A percentile compares a stretch with the other conserved stretches of the same genome.
These are phyloP conservation scores for Bruguiera parviflora DNA, from an alignment of 345 rosid genomes.

Conservation along the genomic window DNA sequence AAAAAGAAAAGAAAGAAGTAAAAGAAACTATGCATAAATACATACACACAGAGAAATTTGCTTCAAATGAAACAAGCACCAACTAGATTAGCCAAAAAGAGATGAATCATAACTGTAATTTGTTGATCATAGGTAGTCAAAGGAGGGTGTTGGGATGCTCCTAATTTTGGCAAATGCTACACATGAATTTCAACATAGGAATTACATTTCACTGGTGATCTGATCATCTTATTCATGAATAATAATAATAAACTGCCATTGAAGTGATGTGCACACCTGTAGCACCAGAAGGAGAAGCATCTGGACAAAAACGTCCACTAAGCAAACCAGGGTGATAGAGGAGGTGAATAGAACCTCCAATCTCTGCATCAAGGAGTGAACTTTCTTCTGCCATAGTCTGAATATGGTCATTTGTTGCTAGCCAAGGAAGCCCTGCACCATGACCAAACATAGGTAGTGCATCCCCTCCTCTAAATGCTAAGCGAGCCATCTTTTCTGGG, in stretches of 20 bases:
- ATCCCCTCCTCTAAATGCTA: conserved; percentile 97
- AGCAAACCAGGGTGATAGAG: conserved; percentile 88
- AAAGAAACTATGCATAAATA: not conserved
- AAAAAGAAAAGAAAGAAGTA: not conserved
- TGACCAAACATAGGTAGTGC: conserved; percentile 80
- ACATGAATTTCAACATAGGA: too few species aligned
- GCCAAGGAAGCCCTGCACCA: conserved; percentile 97
- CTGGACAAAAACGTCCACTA: conserved; percentile 95
- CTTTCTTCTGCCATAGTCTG: conserved; percentile 68
- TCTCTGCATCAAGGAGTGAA: conserved; percentile 79
- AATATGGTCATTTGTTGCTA: conserved; percentile 66
- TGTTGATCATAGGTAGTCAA: too few species aligned
- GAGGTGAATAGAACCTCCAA: conserved; percentile 81
- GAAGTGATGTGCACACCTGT: conserved; percentile 45
- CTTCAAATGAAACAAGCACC: too few species aligned
- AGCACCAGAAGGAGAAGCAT: conserved; percentile 91
- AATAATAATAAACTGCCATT: not conserved
- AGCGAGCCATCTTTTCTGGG: conserved; percentile 81
- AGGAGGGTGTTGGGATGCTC: too few species aligned
- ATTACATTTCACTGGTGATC: too few species aligned
- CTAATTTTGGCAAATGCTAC: too few species aligned
- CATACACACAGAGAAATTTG: too few species aligned
- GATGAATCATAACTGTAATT: too few species aligned
- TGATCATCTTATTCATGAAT: not conserved
- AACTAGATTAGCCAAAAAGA: too few species aligned